Evolutionary conservation across 306 rosid species (phyloP), one percentile per base, ranked within the genome.

Genomic region (Sophora flavescens): DNA sequence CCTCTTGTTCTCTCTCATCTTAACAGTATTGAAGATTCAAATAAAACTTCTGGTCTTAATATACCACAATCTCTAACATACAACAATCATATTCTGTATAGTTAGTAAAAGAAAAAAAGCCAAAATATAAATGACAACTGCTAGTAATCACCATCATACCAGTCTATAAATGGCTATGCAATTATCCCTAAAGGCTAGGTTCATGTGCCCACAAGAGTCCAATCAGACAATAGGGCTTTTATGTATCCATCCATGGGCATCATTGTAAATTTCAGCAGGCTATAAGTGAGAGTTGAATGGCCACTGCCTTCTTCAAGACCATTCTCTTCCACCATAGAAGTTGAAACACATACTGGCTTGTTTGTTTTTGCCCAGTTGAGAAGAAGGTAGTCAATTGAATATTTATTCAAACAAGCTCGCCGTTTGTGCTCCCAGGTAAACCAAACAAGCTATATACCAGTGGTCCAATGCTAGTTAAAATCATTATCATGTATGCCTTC

Each of bases 121-220:
- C 6, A 15, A 41, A 41, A 13, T n/a, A n/a, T 28, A 52, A 5
- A 5, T 52, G 58, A 52, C 58, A 63, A 52, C 52, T 54, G 7
- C 66, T 71, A 56, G 77, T 16, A 61, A n/a, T 62, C 60, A 74
- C 70, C 60, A 61, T 44, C 70, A 45, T 60, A 47, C 50, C 61
- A 60, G 61, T 30, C 7, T 33, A 5, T 15, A 3, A 51, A 53
- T 36, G 9, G 41, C 54, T 39, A 72, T 9, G 66, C 60, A 54
- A 54, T 54, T 9, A 54, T 54, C 60, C 28, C 13, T 16, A 53
- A 54, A 54, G 9, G 41, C 41, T 56, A 72, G 15, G 42, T 56
- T 56, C 65, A 58, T 6, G 54, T 18, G 10, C 36, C 44, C 42
- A 52, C 32, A 75, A 38, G 57, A 32, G 38, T 57, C 51, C 38